Evolutionary conservation across 768 basidiomycete species (phyloP).

Genomic region (Phlebiopsis flavidoalba): DNA sequence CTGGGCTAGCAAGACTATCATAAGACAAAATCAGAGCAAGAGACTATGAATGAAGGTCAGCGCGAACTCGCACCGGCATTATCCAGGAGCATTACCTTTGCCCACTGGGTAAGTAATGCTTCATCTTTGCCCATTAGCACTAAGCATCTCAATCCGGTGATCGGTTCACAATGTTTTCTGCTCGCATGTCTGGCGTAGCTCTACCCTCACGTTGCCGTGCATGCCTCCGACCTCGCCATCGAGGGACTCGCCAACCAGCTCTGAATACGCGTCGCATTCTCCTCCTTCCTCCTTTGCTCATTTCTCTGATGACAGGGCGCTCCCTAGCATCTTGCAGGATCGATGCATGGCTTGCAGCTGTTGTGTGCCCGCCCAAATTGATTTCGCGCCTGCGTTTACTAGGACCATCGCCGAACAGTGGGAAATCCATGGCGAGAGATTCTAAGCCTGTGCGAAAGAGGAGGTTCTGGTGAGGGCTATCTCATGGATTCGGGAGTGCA

Average conservation of each 20-base stretch:
- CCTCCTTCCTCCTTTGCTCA: constrained; percentile 48
- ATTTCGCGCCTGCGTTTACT: constrained; percentile 51
- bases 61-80: constrained; percentile 23
- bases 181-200: constrained; percentile 48
- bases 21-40: not conserved
- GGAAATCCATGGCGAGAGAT: constrained; percentile 15
- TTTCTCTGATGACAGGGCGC: constrained; percentile 53
- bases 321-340: constrained; percentile 62
- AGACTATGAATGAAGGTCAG: not conserved
- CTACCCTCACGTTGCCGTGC: constrained; percentile 33
- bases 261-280: constrained; percentile 59
- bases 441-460: not conserved
- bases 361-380: constrained; percentile 66
- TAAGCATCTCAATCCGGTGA: constrained; percentile 60
- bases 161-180: constrained; percentile 42
- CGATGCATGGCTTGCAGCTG: constrained; percentile 44
- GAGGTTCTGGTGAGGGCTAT: not conserved
- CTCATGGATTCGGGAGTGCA: not conserved
- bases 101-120: constrained; percentile 43
- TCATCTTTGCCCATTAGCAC: constrained; percentile 55
- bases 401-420: constrained; percentile 41
- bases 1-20: constrained; percentile 14
- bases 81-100: constrained; percentile 27
- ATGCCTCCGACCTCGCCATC: constrained; percentile 54
- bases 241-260: too few relatives aligned